A percentile compares a stretch with the other conserved stretches of the same genome.
phyloP scores from a whole-genome alignment of 495 filamentous ascomycete species.

The Aspergillus conjunctus region DNA sequence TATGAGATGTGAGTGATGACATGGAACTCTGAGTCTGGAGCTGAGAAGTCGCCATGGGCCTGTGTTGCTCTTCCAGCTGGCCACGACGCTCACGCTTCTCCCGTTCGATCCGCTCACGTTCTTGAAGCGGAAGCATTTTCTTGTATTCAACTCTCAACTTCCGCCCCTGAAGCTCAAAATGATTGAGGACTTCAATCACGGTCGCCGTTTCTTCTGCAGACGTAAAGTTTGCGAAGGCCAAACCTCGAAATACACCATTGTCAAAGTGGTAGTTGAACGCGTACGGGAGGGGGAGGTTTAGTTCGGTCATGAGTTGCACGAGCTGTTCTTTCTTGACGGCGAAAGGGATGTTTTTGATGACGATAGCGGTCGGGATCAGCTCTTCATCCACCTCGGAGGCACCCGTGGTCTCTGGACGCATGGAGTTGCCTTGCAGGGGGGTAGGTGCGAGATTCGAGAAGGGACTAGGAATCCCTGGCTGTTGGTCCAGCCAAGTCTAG shows the following conservation, averaged over 20 bases:
- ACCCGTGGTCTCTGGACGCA: constrained; percentile 54
- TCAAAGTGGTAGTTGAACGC: constrained; percentile 99
- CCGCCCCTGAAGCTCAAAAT: constrained; percentile 90
- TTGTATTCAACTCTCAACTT: constrained; percentile 98
- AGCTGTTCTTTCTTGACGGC: constrained; percentile 97
- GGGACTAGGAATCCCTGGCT: constrained; percentile 54
- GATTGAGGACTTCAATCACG: constrained; percentile 90
- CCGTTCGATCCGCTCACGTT: constrained; percentile 93
- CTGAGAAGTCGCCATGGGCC: constrained; percentile 62
- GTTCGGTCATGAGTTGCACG: constrained; percentile 85
- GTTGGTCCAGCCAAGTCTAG: constrained; percentile 64
- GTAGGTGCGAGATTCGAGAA: constrained; percentile 57
- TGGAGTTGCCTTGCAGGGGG: constrained; percentile 51
- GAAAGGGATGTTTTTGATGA: constrained; percentile 99
- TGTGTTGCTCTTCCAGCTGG: constrained; percentile 95
- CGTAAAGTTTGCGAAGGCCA: constrained; percentile 98
- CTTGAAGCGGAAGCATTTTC: constrained; percentile 95
- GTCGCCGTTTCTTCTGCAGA: constrained; percentile 88
- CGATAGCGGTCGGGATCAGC: constrained; percentile 95
- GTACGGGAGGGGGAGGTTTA: constrained; percentile 89
- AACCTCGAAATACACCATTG: constrained; percentile 92
- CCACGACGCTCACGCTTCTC: constrained; percentile 97
- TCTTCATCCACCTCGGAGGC: constrained; percentile 69
- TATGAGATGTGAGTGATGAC: constrained; percentile 74
- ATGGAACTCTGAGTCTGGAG: constrained; percentile 84